Base-by-base conservation (phyloP, 2,329 filamentous ascomycete species). In the Epichloe sylvatica region DNA sequence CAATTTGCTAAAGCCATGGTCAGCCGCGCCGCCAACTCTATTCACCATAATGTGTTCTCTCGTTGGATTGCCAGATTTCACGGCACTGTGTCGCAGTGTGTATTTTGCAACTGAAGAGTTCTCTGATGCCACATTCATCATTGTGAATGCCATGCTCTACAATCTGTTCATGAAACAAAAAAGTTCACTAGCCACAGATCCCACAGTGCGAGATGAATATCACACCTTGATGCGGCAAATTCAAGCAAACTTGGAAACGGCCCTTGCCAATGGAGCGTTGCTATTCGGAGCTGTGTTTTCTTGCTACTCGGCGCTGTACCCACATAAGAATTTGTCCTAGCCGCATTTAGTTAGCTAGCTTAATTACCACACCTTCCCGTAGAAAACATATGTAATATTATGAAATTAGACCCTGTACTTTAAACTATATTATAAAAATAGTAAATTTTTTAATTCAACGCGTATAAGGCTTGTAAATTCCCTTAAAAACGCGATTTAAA, bases 51-150 rank as follows among this genome's bases (percentile, higher is more conserved):
- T 75, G 45, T 74, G 72, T 52, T 68, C 66, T 41, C 72, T 77
- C 49, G 66, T 73, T 19, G 70, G 70, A 43, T 59, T 76, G 19
- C 67, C 70, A 9, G 69, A 74, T 50, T 76, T 78, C 53, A 65
- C 68, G 4, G 69, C 71, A 46, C 64, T 72, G 5, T 78, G 75
- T 53, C 70, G 65, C 11, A 62, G 61, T 47, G 67, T 75, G 30
- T 78, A 77, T 54, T 77, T 77, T 48, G 65, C 68, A 13, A 72
- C 72, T 0, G 73, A 77, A 5, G 71, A 75, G 43, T 70, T 72
- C 51, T 69, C 70, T 5, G 68, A 77, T 49, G 64, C 71, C 13
- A 69, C 65, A 3, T 78, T 77, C 53, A 70, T 75, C 52, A 69
- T 72, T 30, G 71, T 75, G 49, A 75, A 72, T 50, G 66, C 64